Evolutionary conservation across 164 flowering plant species (phyloP).

Genomic region (Nymphaea colorata): DNA sequence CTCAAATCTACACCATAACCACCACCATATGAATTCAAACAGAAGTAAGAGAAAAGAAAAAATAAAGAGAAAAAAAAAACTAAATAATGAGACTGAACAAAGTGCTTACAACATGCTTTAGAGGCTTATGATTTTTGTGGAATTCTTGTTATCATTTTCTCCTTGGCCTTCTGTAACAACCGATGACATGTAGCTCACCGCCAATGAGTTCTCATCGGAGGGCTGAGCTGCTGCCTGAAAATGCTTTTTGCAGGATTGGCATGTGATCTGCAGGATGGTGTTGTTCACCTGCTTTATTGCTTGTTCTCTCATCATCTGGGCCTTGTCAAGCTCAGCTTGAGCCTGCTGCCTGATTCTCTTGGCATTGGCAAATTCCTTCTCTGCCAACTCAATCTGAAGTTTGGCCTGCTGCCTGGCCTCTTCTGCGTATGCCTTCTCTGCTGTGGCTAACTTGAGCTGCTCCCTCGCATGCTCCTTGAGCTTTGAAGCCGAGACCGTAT

Average conservation of each 20-base stretch:
- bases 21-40: neutral
- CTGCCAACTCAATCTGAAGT: conserved; percentile 69
- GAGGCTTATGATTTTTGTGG: conserved; percentile 7
- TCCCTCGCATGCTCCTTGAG: conserved; percentile 43
- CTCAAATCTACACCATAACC: neutral
- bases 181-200: conserved; percentile 47
- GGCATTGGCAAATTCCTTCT: conserved; percentile 68
- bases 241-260: conserved; percentile 63
- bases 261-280: conserved; percentile 59
- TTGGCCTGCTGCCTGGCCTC: conserved; percentile 62
- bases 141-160: conserved; percentile 21
- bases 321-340: conserved; percentile 64
- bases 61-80: neutral
- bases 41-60: neutral
- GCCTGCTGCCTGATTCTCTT: conserved; percentile 79
- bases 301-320: conserved; percentile 49
- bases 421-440: conserved; percentile 65
- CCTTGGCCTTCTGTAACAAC: conserved; percentile 55
- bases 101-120: neutral
- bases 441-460: conserved; percentile 47
- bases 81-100: neutral
- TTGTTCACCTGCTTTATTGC: conserved; percentile 58
- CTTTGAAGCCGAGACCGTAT: conserved; percentile 5
- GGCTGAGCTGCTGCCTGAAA: conserved; percentile 24
- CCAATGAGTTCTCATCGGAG: conserved; percentile 31